Evolutionary conservation across 163 green algal genomes (phyloP), one percentile per base, ranked within the genome.

Genomic region (Trebouxiophyceae sp.): DNA sequence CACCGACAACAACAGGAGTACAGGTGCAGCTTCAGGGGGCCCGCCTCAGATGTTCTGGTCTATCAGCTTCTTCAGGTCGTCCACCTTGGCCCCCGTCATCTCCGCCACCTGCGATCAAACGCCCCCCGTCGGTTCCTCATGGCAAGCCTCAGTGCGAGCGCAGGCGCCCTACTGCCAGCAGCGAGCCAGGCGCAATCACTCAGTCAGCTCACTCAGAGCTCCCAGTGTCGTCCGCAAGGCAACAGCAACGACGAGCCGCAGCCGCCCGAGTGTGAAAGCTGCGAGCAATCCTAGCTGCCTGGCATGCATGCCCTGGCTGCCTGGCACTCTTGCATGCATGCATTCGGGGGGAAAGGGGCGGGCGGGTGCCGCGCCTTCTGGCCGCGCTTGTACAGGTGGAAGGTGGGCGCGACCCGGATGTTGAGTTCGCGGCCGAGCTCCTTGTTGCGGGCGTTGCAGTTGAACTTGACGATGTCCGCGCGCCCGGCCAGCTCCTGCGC

Each of bases 401-500:
- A 94, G 22, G 88, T 95, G 27, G 88, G 88, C n/a, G 80, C 85
- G 60, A 85, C 76, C 60, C 79, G 72, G 32, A 86, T 73, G 55
- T 46, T 65, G 16, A 93, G 59, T 46, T 72, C 28, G 32, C 81
- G 75, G 1, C 81, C 86, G 29, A 95, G 66, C 47, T 83, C 80
- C 74, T 91, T 92, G 78, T 94, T 95, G 3, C 81, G 57, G 60
- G 87, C 79, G 66, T 89, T 92, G 76, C 82, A 91, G 68, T 91
- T 86, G 74, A 92, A 86, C 66, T 94, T 94, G 32, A 80, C 65
- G 29, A 85, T 70, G 58, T 75, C 54, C 33, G 45, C 67, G 33
- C 39, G 61, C 6, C 66, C 56, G 2, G 54, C 60, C 20, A 76
- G 46, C 65, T 88, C 77, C 26, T 76, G 67, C 4, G 70, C 60